Conservation (phyloP, 768 basidiomycete genomes). For the Daedaleopsis nitida region DNA sequence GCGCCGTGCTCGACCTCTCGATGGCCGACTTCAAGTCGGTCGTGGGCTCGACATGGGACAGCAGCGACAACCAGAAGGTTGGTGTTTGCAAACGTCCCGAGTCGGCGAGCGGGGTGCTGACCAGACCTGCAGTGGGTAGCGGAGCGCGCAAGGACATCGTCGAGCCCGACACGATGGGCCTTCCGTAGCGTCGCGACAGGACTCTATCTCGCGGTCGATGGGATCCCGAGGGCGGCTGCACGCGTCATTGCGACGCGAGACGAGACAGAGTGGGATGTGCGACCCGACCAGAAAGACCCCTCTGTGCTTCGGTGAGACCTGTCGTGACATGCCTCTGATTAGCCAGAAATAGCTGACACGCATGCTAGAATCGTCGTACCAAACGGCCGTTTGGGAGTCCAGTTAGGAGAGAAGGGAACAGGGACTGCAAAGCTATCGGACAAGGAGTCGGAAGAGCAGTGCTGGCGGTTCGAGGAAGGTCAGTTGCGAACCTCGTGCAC, state of each 20-base stretch:
- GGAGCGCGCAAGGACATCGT: conserved; percentile 28
- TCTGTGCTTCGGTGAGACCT: conserved; percentile 44
- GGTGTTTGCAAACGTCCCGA: background rate
- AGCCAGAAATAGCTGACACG: background rate
- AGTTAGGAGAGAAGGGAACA: background rate
- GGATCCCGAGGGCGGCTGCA: conserved; percentile 22
- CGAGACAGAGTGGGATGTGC: conserved; percentile 52
- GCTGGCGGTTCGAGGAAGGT: conserved; percentile 20
- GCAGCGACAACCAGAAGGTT: conserved; percentile 53
- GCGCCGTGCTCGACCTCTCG: conserved; percentile 57
- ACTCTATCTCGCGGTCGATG: conserved; percentile 44
- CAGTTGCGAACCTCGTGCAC: background rate
- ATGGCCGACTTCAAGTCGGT: conserved; percentile 51
- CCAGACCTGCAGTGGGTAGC: conserved; percentile 47
- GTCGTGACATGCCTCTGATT: background rate
- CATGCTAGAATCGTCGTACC: background rate
- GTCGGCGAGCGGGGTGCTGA: background rate
- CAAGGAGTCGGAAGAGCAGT: conserved; percentile 8
- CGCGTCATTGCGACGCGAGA: conserved; percentile 40
- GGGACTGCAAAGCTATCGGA: conserved; percentile 11
- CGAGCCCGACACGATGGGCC: conserved; percentile 21
- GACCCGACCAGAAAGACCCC: conserved; percentile 42
- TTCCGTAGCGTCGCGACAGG: conserved; percentile 47
- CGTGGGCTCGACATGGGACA: conserved; percentile 47
- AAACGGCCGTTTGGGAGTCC: conserved; percentile 1